Evolutionary conservation across 441 rosid genomes (phyloP), one percentile per base, ranked within the genome.

Genomic region (Adansonia madagascariensis): DNA sequence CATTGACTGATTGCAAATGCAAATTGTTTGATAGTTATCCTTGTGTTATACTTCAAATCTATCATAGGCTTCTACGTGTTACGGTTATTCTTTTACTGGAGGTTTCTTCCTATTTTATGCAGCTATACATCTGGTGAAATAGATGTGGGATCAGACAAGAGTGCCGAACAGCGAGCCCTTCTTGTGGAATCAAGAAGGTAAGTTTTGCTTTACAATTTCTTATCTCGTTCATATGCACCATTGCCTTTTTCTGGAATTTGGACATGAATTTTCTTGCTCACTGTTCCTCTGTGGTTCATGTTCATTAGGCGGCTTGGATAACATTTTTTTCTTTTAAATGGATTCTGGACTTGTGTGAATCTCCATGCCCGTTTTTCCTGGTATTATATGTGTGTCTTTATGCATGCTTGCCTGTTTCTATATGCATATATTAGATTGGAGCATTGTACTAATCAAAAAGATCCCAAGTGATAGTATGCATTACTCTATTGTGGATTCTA

Each of bases 141-240:
- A 63, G 89, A 88, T 22, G 17, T 78, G 75, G 82, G 80, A 78
- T 85, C 86, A 3, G 89, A 89, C 57, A 85, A 77, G 77, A 83
- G 41, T 49, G 84, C 81, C 0, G 94, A 95, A 64, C 95, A 94
- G 79, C 84, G 85, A 41, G 85, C 89, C 60, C 89, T 89, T 81
- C 89, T 91, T 78, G 86, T 91, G 83, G 92, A 94, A 86, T 90
- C 98, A 17, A 90, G 84, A 85, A 94, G 95, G 99, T 91, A 70
- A 75, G 80, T 74, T 77, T 63, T 80, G 20, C 43, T 67, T 67
- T 2, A 3, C 39, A 5, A 74, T 22, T 20, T 1, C 56, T 41
- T 76, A 10, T 63, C 8, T 20, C 2, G 22, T 55, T 35, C 50
- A 24, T n/a, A n/a, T 35, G 50, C 6, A 41, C 15, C 0, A 8